Conservation (phyloP, 1,284 basidiomycete species). For the Trichosporon asahii region DNA sequence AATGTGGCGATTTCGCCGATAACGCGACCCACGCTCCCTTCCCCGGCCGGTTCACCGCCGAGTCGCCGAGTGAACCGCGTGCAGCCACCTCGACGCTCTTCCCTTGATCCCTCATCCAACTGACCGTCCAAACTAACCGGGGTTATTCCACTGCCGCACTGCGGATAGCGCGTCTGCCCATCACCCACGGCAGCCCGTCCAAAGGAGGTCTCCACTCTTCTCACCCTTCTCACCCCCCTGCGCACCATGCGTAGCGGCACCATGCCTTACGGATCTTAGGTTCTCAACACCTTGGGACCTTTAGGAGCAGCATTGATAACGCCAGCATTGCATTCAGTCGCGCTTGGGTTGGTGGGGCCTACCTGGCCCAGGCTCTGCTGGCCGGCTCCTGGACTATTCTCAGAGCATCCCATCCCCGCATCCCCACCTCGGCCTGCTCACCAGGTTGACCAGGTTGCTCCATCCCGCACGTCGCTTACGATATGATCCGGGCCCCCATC, state of each 20-base stretch:
- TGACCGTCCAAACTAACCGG: too few species aligned
- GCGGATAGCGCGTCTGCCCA: background rate
- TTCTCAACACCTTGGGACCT: too few species aligned
- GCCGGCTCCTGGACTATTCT: too few species aligned
- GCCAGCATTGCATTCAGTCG: background rate
- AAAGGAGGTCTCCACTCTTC: background rate
- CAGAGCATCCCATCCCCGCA: too few species aligned
- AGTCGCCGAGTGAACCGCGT: background rate
- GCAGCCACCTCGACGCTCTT: too few species aligned
- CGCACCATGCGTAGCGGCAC: background rate
- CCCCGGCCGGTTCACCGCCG: background rate
- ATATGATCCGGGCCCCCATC: background rate
- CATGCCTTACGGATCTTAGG: too few species aligned
- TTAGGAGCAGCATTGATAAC: background rate
- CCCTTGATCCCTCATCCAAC: too few species aligned
- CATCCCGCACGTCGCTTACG: background rate
- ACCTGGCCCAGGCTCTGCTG: background rate
- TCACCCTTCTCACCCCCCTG: background rate
- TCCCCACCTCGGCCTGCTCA: too few species aligned
- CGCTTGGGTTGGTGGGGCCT: background rate
- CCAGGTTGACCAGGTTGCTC: background rate
- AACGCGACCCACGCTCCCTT: background rate
- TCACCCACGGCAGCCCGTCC: background rate
- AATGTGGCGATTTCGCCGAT: background rate
- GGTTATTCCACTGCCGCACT: background rate